A percentile compares a stretch with the other conserved stretches of the same genome.
Conservation (phyloP, 2,329 filamentous ascomycete species). For the Orbilia javanica region DNA sequence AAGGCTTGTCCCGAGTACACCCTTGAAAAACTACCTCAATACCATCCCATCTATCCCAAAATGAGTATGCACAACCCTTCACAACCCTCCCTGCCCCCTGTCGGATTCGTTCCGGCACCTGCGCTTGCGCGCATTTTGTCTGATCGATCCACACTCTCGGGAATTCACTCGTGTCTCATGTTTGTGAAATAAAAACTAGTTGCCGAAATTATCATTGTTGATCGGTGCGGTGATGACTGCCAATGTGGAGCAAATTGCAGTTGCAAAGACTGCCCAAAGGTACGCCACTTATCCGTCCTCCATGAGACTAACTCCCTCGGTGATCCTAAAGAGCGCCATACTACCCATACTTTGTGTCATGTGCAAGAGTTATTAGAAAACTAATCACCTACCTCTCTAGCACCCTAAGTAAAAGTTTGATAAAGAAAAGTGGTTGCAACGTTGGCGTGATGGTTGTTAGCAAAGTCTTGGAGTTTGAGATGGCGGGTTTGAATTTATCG, state of each 20-base stretch:
- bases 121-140: constrained; percentile 11
- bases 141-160: constrained; percentile 20
- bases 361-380: background rate
- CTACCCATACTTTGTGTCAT: background rate
- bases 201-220: constrained; percentile 43
- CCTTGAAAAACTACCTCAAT: constrained; percentile 29
- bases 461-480: background rate
- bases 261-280: constrained; percentile 36
- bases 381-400: background rate
- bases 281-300: constrained; percentile 3
- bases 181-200: constrained; percentile 22
- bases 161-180: constrained; percentile 22
- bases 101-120: background rate
- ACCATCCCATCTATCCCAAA: constrained; percentile 30
- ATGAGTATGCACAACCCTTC: constrained; percentile 44
- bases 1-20: constrained; percentile 8
- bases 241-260: constrained; percentile 27
- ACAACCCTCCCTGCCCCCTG: background rate
- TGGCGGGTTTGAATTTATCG: background rate
- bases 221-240: constrained; percentile 48
- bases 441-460: constrained; percentile 1
- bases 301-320: background rate
- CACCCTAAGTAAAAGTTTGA: background rate
- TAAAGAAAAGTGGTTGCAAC: background rate
- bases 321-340: background rate